A percentile compares a stretch with the other conserved stretches of the same genome.
These are phyloP conservation scores for Calonectria pauciramosa DNA, from an alignment of 2,329 filamentous ascomycete species.

Conservation along the genomic window DNA sequence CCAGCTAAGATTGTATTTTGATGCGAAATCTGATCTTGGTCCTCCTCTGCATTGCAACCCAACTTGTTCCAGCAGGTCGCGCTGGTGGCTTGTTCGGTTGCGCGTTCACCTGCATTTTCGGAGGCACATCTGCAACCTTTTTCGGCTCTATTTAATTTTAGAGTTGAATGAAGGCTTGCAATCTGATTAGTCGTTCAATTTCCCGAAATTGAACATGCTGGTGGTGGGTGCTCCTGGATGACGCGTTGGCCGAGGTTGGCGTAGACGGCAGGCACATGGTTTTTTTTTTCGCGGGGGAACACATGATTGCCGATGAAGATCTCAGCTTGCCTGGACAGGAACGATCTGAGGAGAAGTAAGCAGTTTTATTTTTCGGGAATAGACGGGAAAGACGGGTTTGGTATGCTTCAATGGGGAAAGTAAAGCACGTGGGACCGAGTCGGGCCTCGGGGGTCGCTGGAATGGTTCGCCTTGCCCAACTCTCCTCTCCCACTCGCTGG, in stretches of 20 bases:
- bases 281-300: background rate
- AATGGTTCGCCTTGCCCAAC: background rate
- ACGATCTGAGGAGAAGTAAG: background rate
- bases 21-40: background rate
- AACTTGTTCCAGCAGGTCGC: background rate
- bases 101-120: background rate
- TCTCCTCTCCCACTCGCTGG: background rate
- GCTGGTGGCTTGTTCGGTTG: background rate
- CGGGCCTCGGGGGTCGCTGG: background rate
- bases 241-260: constrained; percentile 22
- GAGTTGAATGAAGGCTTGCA: background rate
- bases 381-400: background rate
- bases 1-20: background rate
- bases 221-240: constrained; percentile 20
- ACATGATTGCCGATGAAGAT: background rate
- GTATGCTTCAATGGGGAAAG: too few relatives aligned
- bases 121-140: too few relatives aligned
- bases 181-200: background rate
- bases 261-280: background rate
- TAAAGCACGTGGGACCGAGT: background rate
- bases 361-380: background rate
- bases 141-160: background rate
- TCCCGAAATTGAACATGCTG: constrained; percentile 13
- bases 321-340: background rate
- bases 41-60: constrained; percentile 23